phyloP scores from a whole-genome alignment of 106 monocot genomes.

The Vanilla planifolia region DNA sequence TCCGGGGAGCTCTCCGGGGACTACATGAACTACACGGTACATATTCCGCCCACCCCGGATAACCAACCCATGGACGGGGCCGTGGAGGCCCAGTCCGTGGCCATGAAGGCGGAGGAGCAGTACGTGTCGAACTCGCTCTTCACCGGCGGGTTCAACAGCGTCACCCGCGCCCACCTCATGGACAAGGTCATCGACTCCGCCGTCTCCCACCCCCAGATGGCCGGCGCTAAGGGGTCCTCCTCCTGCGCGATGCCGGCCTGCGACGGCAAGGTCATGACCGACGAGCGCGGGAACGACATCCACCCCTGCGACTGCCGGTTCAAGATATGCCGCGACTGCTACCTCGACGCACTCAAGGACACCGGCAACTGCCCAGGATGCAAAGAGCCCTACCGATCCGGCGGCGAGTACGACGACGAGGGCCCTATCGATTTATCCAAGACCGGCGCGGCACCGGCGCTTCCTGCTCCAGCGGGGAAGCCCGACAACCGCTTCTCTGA shows the following conservation, averaged over 20 bases:
- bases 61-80: conserved; percentile 35
- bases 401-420: conserved; percentile 18
- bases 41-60: conserved; percentile 39
- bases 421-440: conserved; percentile 9
- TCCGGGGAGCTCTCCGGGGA: conserved; percentile 27
- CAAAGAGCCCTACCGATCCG: conserved; percentile 26
- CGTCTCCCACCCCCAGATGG: conserved; percentile 41
- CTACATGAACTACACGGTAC: conserved; percentile 42
- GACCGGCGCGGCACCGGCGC: conserved; percentile 17
- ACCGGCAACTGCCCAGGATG: conserved; percentile 29
- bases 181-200: conserved; percentile 39
- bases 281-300: conserved; percentile 36
- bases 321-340: conserved; percentile 36
- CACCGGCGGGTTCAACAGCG: conserved; percentile 28
- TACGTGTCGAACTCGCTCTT: conserved; percentile 39
- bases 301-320: conserved; percentile 33
- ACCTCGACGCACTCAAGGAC: conserved; percentile 28
- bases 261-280: conserved; percentile 27
- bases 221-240: conserved; percentile 29
- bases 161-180: conserved; percentile 34
- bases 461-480: conserved; percentile 10
- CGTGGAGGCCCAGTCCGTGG: conserved; percentile 16
- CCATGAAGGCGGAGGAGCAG: conserved; percentile 31
- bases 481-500: conserved; percentile 16
- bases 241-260: conserved; percentile 25